Base-by-base conservation (phyloP, 768 basidiomycete genomes). In the Antrodiella citrinella region DNA sequence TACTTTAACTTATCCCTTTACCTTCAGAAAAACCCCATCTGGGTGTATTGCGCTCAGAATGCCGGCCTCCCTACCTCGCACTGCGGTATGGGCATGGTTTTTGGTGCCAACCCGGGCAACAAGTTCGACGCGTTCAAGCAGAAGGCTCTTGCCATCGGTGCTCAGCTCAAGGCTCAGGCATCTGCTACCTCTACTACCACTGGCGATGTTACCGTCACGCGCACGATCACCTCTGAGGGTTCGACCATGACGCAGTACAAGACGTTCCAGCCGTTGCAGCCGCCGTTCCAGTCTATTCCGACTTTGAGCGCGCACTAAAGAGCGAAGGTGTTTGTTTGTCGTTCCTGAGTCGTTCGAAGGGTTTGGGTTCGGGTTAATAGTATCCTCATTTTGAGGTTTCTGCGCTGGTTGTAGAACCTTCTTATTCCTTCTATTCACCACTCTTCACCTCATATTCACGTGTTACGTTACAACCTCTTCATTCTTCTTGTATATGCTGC, bases 91-190 rank as follows among this genome's bases (percentile, higher is more conserved):
- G 65, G 63, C 20, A 67, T 67, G 65, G 63, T 66, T 13, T 35
- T 7, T 7, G 30, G 7, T 15, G 30, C 78, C 4, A 25, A 7
- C 41, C 25, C 30, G 13, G 25, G 15, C 24, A 26, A 22, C 4
- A 39, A 42, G 43, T 80, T 81, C 67, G 65, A 66, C 45, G 74
- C 74, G 52, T 80, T 81, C 69, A 74, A 79, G 66, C 67, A 71
- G 4, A 59, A 76, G 40, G 78, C 79, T 45, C 65, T 78, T 35
- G 75, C 71, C 2, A 57, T 76, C 41, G 78, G 77, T 48, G 73
- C 73, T 18, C 7, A 7, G 30, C 30, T 35, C 30, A 35, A 35
- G 30, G 30, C 30, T 35, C 7, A 7, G 7, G 30, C 7, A 7
- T 7, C 15, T 15, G 15, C 30, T 7, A 35, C 30, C 7, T 7